Conservation (phyloP, 2,329 filamentous ascomycete species). For the Paraconiothyrium sp. region DNA sequence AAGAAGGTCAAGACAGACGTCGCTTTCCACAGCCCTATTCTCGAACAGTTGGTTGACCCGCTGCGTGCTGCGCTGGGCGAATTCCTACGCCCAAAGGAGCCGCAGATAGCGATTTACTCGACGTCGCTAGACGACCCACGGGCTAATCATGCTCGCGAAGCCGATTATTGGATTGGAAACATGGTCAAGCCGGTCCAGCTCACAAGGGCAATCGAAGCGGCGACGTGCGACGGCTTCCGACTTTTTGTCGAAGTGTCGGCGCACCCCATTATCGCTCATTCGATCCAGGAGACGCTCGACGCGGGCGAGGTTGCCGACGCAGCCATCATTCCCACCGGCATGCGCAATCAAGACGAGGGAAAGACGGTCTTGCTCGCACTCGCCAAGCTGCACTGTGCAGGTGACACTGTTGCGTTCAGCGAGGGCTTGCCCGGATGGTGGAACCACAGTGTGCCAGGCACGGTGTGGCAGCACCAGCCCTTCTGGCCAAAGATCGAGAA, state of each 20-base stretch:
- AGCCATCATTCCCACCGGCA: slow-evolving; percentile 42
- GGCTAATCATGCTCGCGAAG: slow-evolving; percentile 31
- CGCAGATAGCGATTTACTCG: slow-evolving; percentile 40
- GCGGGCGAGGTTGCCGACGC: slow-evolving; percentile 39
- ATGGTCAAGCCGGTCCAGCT: slow-evolving; percentile 51
- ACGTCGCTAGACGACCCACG: slow-evolving; percentile 41
- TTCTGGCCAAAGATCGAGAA: slow-evolving; percentile 27
- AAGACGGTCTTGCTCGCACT: slow-evolving; percentile 40
- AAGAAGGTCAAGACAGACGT: slow-evolving; percentile 52
- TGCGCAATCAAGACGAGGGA: slow-evolving; percentile 35
- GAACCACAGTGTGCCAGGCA: slow-evolving; percentile 25
- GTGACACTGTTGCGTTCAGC: slow-evolving; percentile 35
- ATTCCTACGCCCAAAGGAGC: slow-evolving; percentile 29
- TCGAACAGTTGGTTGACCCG: slow-evolving; percentile 39
- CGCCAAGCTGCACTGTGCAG: slow-evolving; percentile 40
- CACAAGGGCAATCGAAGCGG: slow-evolving; percentile 44
- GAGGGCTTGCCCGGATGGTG: slow-evolving; percentile 21
- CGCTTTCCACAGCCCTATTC: slow-evolving; percentile 52
- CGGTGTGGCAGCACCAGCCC: slow-evolving; percentile 36
- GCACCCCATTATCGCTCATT: slow-evolving; percentile 55
- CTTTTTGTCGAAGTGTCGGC: slow-evolving; percentile 54
- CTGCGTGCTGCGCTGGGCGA: slow-evolving; percentile 36
- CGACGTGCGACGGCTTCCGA: slow-evolving; percentile 48
- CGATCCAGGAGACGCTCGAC: slow-evolving; percentile 52
- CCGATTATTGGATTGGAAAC: slow-evolving; percentile 51